Conservation (phyloP, 352 stramenopile species). For the Phytophthora cryptogea region DNA sequence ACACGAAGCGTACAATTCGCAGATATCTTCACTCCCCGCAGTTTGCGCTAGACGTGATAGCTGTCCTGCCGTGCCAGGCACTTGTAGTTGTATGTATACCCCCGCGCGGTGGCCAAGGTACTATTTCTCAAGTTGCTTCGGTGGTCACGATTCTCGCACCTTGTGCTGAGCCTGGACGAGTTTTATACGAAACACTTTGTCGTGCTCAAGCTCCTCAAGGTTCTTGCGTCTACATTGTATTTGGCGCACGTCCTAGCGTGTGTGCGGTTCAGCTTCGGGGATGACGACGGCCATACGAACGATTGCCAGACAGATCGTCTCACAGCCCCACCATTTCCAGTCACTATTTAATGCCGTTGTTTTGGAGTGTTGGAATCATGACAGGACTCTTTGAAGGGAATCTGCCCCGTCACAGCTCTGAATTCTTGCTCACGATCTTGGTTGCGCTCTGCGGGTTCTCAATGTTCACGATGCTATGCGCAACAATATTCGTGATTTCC, state of each 20-base stretch:
- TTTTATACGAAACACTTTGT: conserved; percentile 69
- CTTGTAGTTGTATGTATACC: conserved; percentile 8
- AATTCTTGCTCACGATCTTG: conserved; percentile 71
- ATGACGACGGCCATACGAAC: conserved; percentile 42
- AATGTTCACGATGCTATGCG: conserved; percentile 66
- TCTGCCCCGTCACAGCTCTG: conserved; percentile 43
- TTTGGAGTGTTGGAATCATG: conserved; percentile 72
- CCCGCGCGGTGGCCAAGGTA: conserved; percentile 31
- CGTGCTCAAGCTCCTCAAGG: conserved; percentile 46
- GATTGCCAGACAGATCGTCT: background rate
- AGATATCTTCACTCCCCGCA: conserved; percentile 52
- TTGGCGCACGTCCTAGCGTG: conserved; percentile 67
- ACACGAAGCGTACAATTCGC: conserved; percentile 39
- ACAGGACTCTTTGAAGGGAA: conserved; percentile 74
- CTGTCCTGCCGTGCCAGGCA: conserved; percentile 38
- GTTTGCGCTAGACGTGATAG: conserved; percentile 56
- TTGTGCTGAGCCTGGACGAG: conserved; percentile 56
- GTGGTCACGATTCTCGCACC: conserved; percentile 42
- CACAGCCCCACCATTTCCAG: conserved; percentile 18
- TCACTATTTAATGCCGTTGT: conserved; percentile 54
- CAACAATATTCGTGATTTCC: conserved; percentile 81
- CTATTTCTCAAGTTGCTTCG: conserved; percentile 50
- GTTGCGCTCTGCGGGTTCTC: conserved; percentile 71
- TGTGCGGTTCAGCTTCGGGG: conserved; percentile 54
- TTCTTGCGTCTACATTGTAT: conserved; percentile 51